Evolutionary conservation across 2,329 filamentous ascomycete species (phyloP), one percentile per base, ranked within the genome.

Genomic region (Pseudophaeomoniella oleicola): DNA sequence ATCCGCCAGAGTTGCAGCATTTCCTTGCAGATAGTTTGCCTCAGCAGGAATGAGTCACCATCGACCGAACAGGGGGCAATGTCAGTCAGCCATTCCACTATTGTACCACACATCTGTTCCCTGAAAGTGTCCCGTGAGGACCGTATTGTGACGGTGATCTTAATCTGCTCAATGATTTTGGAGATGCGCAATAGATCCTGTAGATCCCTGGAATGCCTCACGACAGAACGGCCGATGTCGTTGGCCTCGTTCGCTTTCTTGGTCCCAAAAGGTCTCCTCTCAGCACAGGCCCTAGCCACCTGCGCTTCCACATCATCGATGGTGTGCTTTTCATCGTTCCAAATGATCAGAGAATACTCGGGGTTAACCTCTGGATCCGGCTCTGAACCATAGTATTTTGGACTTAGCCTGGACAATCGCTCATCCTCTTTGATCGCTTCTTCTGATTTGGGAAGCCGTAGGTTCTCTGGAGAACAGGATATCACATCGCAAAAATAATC

Each of bases 251-350:
- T 78, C 1, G 90, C 90, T 48, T 82, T 80, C 32, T 72, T 62
- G 14, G 77, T 62, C 3, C 84, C 88, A 42, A 84, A 81, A 4
- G 64, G 66, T 41, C 69, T 64, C 4, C 76, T 72, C 45, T 83
- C 78, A 42, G 72, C 75, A 63, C 90, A 98, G 35, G 90, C 90
- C 44, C 88, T 74, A 3, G 84, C 81, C 15, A 98, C 84, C 55
- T 96, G 88, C 39, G 92, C 77, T 46, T 79, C 71, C 4, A 98
- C 88, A 54, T 98, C 90, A 33, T 78, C 74, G 31, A 96, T 79
- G 0, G 90, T 98, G 55, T 98, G 90, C 58, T 98, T 98, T 61
- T 98, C 90, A 45, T 98, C 90, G 49, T 98, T 98, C 90, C 90
- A 98, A 4, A 98, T 65, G 12, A 94, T 66, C 32, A 98, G 63